Conservation (phyloP, 106 monocot species). For the Dendrobium nobile region DNA sequence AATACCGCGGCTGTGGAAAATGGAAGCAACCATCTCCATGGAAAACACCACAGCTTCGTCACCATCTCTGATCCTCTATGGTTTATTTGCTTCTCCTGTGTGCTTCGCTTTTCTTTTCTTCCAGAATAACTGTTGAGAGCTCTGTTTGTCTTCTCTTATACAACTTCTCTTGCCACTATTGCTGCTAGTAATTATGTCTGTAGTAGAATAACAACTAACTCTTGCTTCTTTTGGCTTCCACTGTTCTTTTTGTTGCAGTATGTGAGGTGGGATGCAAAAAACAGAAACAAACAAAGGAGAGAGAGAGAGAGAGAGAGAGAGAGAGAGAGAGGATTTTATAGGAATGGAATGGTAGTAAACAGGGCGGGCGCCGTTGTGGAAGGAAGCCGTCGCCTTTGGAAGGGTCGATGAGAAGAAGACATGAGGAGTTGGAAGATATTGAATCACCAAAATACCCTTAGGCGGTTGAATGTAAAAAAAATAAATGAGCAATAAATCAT, state of each 20-base stretch:
- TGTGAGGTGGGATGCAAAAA: background rate
- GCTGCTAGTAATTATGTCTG: background rate
- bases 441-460: too few species aligned
- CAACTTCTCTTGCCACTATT: background rate
- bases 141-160: background rate
- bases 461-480: too few species aligned
- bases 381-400: background rate
- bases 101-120: background rate
- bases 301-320: constrained; percentile 4
- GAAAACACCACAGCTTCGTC: constrained; percentile 1
- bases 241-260: constrained; percentile 5
- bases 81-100: background rate
- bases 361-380: background rate
- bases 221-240: constrained; percentile 6
- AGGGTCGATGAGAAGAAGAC: background rate
- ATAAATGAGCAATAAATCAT: too few species aligned
- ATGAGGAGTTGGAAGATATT: background rate
- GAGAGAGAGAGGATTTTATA: constrained; percentile 5
- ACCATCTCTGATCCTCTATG: background rate
- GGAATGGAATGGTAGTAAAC: background rate
- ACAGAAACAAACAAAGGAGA: background rate
- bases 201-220: constrained; percentile 10
- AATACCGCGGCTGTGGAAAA: background rate
- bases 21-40: constrained; percentile 12
- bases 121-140: background rate